A percentile compares a stretch with the other conserved stretches of the same genome.
Evolutionary conservation across 345 rosid genomes (phyloP).

Genomic region (Brassica incana): DNA sequence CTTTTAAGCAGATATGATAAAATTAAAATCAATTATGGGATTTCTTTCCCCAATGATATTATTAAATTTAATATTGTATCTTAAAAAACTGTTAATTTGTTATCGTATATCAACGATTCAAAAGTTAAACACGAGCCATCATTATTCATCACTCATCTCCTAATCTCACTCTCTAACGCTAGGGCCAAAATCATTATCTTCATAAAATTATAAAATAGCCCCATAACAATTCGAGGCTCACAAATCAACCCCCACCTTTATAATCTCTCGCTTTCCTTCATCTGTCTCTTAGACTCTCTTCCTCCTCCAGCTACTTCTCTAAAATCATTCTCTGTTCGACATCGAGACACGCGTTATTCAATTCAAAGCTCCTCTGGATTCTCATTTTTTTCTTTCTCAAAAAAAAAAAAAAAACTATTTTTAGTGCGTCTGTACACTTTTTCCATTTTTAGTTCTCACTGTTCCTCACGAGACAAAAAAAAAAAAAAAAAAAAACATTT

Average conservation of each 20-base stretch:
- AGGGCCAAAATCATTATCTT: background rate
- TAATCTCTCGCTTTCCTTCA: background rate
- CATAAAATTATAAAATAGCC: slow-evolving; percentile 9
- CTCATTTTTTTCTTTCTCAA: background rate
- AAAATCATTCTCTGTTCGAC: background rate
- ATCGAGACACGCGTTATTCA: slow-evolving; percentile 35
- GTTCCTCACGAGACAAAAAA: slow-evolving; percentile 10
- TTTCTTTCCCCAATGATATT: background rate
- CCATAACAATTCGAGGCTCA: background rate
- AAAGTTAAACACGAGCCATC: slow-evolving; percentile 2
- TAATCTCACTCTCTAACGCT: slow-evolving; percentile 6
- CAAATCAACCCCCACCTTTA: slow-evolving; percentile 3
- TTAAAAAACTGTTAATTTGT: too few relatives aligned
- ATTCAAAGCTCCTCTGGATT: slow-evolving; percentile 39
- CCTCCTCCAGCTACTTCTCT: background rate
- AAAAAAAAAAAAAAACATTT: background rate
- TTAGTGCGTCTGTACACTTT: background rate
- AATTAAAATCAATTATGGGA: slow-evolving; percentile 8
- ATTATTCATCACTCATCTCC: background rate
- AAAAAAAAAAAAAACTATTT: slow-evolving; percentile 4
- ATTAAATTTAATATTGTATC: too few relatives aligned
- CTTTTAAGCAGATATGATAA: background rate
- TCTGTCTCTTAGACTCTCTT: background rate
- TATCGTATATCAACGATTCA: background rate
- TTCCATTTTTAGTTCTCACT: slow-evolving; percentile 20